These are phyloP conservation scores for Auxenochlorella protothecoides DNA, from an alignment of 139 green algal species.

Conservation along the genomic window DNA sequence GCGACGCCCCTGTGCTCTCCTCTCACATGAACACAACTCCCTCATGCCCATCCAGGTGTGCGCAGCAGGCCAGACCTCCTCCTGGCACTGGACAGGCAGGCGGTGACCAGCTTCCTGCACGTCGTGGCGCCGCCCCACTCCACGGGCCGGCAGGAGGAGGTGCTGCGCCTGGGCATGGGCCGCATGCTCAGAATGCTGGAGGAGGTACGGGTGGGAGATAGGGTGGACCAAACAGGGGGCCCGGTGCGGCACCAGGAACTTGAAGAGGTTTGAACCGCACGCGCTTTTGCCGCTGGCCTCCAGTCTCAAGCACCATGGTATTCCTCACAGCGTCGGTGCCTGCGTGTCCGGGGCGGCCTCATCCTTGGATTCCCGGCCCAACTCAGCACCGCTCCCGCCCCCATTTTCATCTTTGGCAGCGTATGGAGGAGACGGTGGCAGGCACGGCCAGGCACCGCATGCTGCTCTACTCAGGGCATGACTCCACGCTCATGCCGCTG, in stretches of 20 bases:
- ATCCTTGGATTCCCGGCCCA: no score
- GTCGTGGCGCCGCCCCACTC: slow-evolving; percentile 31
- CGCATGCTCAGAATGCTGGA: slow-evolving; percentile 39
- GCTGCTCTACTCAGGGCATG: slow-evolving; percentile 51
- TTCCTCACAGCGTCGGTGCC: no score
- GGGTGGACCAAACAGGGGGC: no score
- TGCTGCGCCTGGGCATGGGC: slow-evolving; percentile 53
- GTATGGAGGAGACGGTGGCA: slow-evolving; percentile 36
- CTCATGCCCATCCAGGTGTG: no score
- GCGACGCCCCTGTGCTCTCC: no score
- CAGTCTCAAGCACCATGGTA: no score
- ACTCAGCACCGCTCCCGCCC: no score
- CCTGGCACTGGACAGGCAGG: slow-evolving; percentile 16
- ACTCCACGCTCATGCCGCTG: slow-evolving; percentile 61
- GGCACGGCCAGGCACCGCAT: slow-evolving; percentile 16
- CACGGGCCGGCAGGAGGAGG: slow-evolving; percentile 23
- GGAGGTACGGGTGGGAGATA: background rate
- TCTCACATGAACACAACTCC: no score
- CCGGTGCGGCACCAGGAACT: no score
- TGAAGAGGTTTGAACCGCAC: no score
- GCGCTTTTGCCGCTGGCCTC: no score
- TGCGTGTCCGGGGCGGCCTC: no score
- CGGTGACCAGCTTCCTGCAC: slow-evolving; percentile 41
- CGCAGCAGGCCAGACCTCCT: slow-evolving; percentile 7
- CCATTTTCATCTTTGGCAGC: slow-evolving; percentile 3